Evolutionary conservation across 75 land plant species (phyloP), one percentile per base, ranked within the genome.

Genomic region (Sequoiadendron giganteum): DNA sequence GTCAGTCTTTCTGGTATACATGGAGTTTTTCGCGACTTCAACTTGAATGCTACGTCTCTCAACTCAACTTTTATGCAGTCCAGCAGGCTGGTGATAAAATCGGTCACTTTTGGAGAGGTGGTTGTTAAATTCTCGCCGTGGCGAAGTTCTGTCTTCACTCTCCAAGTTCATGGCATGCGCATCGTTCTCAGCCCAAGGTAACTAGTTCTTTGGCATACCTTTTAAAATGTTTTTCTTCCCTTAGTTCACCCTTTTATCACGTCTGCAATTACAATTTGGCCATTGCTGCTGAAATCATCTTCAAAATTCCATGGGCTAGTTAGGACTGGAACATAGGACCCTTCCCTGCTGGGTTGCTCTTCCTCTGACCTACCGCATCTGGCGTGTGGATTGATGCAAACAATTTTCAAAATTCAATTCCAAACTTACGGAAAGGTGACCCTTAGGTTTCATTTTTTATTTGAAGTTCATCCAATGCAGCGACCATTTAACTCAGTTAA

Each of bases 41-140:
- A 82, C n/a, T 82, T 82, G 52, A 42, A 82, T 45, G 52, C 42
- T 8, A 19, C 49, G 21, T 30, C 84, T 28, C 84, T 82, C 21
- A 82, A 82, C 45, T 43, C 47, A 42, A 25, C 14, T 45, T 82
- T 82, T 42, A 28, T 82, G 84, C 28, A 47, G 28, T 82, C 84
- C 28, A 82, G 84, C 42, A 82, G 7, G 47, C 47, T 82, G 84
- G 9, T 82, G n/a, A 82, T 82, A 43, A 19, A 82, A 25, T 82
- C 84, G 3, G 84, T 30, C 49, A 45, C 49, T 39, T 28, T 82
- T 82, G 32, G 84, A 45, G 30, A 19, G 2, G 32, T 40, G 30
- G 10, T 1, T n/a, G 14, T 82, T 82, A 45, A 43, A 43, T 40
- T 82, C 84, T 5, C 21, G 32, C 30, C 52, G 10, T 82, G 84